Conservation (phyloP, 805 yeast genomes). For the Candida lessepsii region DNA sequence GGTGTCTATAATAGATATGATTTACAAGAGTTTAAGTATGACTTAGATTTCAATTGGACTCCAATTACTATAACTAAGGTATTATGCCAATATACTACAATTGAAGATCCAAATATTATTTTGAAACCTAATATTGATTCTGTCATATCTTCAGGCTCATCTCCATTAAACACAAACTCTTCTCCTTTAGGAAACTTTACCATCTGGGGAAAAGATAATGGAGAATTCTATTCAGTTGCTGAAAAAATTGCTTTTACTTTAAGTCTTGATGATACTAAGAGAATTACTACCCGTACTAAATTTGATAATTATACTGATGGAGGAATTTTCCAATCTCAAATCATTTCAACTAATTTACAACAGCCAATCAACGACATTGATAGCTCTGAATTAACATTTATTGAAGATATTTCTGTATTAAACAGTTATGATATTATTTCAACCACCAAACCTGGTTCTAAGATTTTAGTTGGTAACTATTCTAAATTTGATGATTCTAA, state of each 20-base stretch:
- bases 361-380: conserved; percentile 38
- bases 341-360: conserved; percentile 31
- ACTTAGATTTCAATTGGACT: conserved; percentile 56
- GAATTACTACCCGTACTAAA: conserved; percentile 56
- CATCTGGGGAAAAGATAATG: conserved; percentile 71
- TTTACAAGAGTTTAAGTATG: conserved; percentile 53
- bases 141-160: conserved; percentile 15
- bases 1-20: conserved; percentile 36
- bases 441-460: conserved; percentile 55
- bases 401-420: conserved; percentile 60
- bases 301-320: conserved; percentile 73
- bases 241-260: conserved; percentile 66
- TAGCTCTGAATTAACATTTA: conserved; percentile 60
- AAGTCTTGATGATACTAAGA: conserved; percentile 57
- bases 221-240: conserved; percentile 53
- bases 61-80: conserved; percentile 51
- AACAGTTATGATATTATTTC: conserved; percentile 60
- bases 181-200: conserved; percentile 47
- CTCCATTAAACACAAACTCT: conserved; percentile 33
- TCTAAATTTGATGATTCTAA: conserved; percentile 41
- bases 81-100: conserved; percentile 40
- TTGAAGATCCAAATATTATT: conserved; percentile 27
- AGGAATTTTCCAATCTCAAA: conserved; percentile 72
- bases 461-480: conserved; percentile 46
- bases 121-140: conserved; percentile 16